Evolutionary conservation across 1,284 basidiomycete species (phyloP).

Genomic region (Boletellus dicymbophilus): DNA sequence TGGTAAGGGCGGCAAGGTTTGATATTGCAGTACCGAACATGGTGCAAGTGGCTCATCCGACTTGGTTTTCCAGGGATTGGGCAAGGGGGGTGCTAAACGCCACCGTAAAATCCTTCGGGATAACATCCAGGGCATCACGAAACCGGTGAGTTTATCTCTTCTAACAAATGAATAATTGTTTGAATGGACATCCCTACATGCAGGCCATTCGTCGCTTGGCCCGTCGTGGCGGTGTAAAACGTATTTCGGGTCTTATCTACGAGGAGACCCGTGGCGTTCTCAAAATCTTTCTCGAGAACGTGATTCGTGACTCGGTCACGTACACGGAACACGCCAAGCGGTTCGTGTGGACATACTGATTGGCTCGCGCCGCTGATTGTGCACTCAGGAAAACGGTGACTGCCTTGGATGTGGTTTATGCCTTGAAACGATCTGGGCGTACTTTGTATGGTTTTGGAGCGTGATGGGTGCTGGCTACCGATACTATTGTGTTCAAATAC

Average conservation of each 20-base stretch:
- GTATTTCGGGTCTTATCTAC: slow-evolving; percentile 83
- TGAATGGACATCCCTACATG: background rate
- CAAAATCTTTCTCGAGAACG: slow-evolving; percentile 78
- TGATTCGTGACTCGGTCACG: slow-evolving; percentile 83
- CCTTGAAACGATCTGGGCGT: slow-evolving; percentile 78
- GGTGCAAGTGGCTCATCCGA: background rate
- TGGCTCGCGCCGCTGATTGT: background rate
- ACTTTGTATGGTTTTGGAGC: slow-evolving; percentile 80
- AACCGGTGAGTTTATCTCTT: slow-evolving; percentile 35
- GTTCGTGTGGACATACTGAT: slow-evolving; percentile 28
- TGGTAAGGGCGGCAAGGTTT: slow-evolving; percentile 42
- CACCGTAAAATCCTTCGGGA: slow-evolving; percentile 72
- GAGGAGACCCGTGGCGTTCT: slow-evolving; percentile 84
- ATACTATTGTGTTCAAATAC: no score
- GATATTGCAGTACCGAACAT: background rate
- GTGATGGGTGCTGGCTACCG: no score
- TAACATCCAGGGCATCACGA: slow-evolving; percentile 71
- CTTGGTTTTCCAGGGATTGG: slow-evolving; percentile 50
- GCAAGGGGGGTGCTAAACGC: slow-evolving; percentile 74
- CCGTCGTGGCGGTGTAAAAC: slow-evolving; percentile 84
- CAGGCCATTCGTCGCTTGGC: slow-evolving; percentile 84
- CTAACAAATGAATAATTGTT: background rate
- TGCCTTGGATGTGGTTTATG: slow-evolving; percentile 78
- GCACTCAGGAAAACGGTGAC: slow-evolving; percentile 71
- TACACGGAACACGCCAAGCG: slow-evolving; percentile 90